Percentiles rank a stretch among this genome's conserved stretches.
phyloP scores from a whole-genome alignment of 768 basidiomycete genomes.

The Saitozyma sp. region DNA sequence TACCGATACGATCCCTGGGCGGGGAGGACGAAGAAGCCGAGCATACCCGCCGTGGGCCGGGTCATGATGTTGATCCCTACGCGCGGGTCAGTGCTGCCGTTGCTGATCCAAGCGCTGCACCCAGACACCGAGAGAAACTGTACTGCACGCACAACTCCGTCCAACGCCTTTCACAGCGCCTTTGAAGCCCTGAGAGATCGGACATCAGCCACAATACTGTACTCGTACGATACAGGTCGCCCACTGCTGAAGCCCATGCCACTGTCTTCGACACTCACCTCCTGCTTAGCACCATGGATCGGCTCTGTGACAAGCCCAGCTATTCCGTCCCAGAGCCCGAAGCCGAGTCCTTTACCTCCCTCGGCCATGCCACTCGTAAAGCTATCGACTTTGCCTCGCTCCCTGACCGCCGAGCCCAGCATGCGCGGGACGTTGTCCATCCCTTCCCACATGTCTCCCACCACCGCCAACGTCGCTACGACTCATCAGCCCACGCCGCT shows the following conservation, averaged over 20 bases:
- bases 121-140: not conserved
- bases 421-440: conserved; percentile 9
- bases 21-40: conserved; percentile 20
- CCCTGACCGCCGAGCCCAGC: conserved; percentile 12
- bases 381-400: conserved; percentile 49
- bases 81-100: not conserved
- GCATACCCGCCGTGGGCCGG: conserved; percentile 38
- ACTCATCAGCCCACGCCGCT: conserved; percentile 55
- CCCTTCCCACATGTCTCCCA: conserved; percentile 48
- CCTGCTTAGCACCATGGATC: conserved; percentile 46
- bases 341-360: conserved; percentile 54
- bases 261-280: conserved; percentile 23
- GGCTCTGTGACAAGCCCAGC: conserved; percentile 53
- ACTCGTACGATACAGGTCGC: not conserved
- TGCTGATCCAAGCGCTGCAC: not conserved
- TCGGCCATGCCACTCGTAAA: conserved; percentile 57
- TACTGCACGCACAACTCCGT: conserved; percentile 37
- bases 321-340: conserved; percentile 51
- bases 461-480: conserved; percentile 46
- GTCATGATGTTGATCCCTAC: conserved; percentile 41
- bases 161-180: conserved; percentile 50
- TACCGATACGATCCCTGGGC: conserved; percentile 8
- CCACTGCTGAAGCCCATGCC: too few species aligned
- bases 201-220: not conserved
- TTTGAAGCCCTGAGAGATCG: conserved; percentile 31